phyloP scores from a whole-genome alignment of 371 early-diverging fungal species.

The Amoeboaphelidium protococcarum region DNA sequence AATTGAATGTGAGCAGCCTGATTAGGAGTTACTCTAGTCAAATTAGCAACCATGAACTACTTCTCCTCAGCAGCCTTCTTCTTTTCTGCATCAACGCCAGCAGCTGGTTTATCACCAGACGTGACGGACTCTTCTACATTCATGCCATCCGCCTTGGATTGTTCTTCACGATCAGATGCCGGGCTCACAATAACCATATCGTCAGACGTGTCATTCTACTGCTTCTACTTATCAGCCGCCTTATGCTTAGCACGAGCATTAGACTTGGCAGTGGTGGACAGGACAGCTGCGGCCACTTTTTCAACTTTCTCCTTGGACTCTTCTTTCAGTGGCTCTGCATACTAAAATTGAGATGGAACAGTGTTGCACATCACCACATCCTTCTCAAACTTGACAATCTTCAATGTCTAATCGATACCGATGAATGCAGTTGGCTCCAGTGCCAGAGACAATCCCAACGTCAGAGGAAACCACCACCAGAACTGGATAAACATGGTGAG shows the following conservation, averaged over 20 bases:
- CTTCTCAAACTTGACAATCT: conserved; percentile 29
- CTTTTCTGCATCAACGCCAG: background rate
- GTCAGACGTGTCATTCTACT: background rate
- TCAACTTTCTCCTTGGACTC: conserved; percentile 19
- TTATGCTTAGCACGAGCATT: conserved; percentile 57
- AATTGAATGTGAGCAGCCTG: conserved; percentile 63
- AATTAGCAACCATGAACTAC: conserved; percentile 43
- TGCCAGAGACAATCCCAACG: conserved; percentile 73
- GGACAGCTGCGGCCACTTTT: conserved; percentile 70
- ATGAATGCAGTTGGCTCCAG: conserved; percentile 86
- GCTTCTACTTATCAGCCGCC: conserved; percentile 1
- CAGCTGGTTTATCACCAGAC: background rate
- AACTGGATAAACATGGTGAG: conserved; percentile 91
- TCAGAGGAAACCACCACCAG: conserved; percentile 99
- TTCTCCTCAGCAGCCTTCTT: conserved; percentile 2
- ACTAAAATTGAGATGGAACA: conserved; percentile 67
- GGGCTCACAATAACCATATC: conserved; percentile 7
- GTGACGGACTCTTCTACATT: background rate
- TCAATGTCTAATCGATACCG: conserved; percentile 62
- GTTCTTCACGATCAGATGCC: conserved; percentile 7
- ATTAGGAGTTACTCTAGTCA: conserved; percentile 61
- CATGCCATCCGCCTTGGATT: conserved; percentile 2
- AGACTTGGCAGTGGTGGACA: conserved; percentile 81
- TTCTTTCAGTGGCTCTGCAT: conserved; percentile 54
- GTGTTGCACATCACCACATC: conserved; percentile 63